Base-by-base conservation (phyloP, 2,329 filamentous ascomycete species). In the Penicillium occitanis region DNA sequence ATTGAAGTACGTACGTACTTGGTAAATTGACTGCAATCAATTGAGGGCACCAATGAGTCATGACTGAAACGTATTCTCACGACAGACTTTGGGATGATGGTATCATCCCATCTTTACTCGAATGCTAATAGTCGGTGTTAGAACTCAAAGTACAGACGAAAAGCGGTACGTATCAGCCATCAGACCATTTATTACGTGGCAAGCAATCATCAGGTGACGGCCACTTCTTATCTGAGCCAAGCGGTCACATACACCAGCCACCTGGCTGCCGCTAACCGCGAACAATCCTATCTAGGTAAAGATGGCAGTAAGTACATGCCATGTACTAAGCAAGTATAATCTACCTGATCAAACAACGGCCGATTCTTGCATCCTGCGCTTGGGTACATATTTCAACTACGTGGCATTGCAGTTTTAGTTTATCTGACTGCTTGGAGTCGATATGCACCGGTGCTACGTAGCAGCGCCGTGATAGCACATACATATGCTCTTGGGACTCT, bases 31-130 rank as follows among this genome's bases (percentile, higher is more conserved):
- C 51, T 53, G 50, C 7, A 13, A 33, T 33, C 7, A 13, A 33
- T 33, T 33, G 28, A 53, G 50, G 5, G 11, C 3, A 30, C 50
- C 25, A 30, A 55, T 55, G 51, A 55, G 28, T 35, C 51, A 35
- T 33, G 28, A 11, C 8, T 46, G n/a, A 46, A 46, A 37, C 35
- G 10, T 40, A 22, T 40, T 28, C 55, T 59, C 55, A 46, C 40
- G 37, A 60, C 57, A 58, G 13, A 58, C 19, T 14, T 25, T 17
- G 30, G 14, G 33, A 37, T 5, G 5, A 42, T 58, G 55, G 55
- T 58, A 58, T 58, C 55, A 58, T 58, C n/a, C 14, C n/a, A 19
- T 59, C 53, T n/a, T 33, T 58, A 19, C 51, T 37, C 11, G 33
- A 35, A 3, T 55, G 19, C 14, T 14, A 51, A 7, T 25, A 53